A percentile compares a stretch with the other conserved stretches of the same genome.
These are phyloP conservation scores for Pichia sp. DNA, from an alignment of 1,139 yeast species.

Conservation along the genomic window DNA sequence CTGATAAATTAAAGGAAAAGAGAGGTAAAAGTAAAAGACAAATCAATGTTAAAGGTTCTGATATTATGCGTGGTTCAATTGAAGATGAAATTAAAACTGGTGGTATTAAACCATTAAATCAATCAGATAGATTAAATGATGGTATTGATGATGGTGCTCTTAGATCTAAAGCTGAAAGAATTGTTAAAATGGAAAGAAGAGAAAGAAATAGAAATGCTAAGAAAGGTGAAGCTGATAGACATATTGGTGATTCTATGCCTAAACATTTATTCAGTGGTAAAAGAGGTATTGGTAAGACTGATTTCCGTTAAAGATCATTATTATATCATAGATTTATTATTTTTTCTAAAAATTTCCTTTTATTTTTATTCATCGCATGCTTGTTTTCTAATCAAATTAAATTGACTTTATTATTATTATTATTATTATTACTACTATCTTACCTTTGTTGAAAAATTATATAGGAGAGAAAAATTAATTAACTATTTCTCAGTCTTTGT, in stretches of 20 bases:
- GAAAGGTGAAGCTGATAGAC: conserved; percentile 96
- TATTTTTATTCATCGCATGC: not conserved
- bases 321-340: not conserved
- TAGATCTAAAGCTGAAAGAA: conserved; percentile 80
- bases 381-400: not conserved
- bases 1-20: conserved; percentile 48
- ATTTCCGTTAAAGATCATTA: conserved; percentile 45
- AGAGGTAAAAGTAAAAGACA: conserved; percentile 29
- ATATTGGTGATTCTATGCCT: conserved; percentile 75
- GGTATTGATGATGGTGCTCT: conserved; percentile 82
- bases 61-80: conserved; percentile 45
- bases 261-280: conserved; percentile 95
- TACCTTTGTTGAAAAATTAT: no score
- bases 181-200: conserved; percentile 85
- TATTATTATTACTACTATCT: not conserved
- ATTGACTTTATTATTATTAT: not conserved
- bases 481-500: no score
- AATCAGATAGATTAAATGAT: conserved; percentile 76
- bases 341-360: not conserved
- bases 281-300: conserved; percentile 88
- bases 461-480: no score
- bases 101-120: conserved; percentile 45
- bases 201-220: conserved; percentile 90
- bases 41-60: conserved; percentile 58
- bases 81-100: conserved; percentile 19